Base-by-base conservation (phyloP, 208 protist genomes). In the Lotmaria passim region DNA sequence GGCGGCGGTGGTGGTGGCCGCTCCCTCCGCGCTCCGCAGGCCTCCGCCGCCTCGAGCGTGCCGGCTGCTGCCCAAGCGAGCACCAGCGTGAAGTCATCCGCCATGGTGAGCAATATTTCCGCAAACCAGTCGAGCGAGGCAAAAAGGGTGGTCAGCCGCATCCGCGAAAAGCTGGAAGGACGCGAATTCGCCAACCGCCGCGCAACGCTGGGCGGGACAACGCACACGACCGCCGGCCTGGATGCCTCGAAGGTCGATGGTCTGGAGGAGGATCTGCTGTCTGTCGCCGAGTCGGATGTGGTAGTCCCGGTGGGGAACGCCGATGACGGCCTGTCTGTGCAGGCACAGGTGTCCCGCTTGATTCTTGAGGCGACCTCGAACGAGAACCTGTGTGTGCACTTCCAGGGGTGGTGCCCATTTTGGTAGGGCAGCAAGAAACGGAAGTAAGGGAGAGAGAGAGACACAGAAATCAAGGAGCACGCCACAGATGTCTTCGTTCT, bases 371-470 rank as follows among this genome's bases (percentile, higher is more conserved):
- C 99, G 0, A 99, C 95, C 4, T 98, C 91, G 6, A 91, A 98
- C 56, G 98, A 99, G 67, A 99, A 99, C 82, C 81, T 99, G 30
- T 99, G 98, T 75, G 96, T 99, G 73, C 94, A 94, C 75, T 99
- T 99, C 79, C 83, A 98, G 31, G 99, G 99, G 30, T 99, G 99
- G 99, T 99, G 97, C 79, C 87, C 98, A 10, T 99, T 99, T 46
- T 99, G 98, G 98, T 99, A 85, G 79, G 7, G 10, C 2, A 10
- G 38, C 6, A 8, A 38, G 51, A 17, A n/a, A n/a, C n/a, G n/a
- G n/a, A n/a, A n/a, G n/a, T n/a, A n/a, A n/a, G n/a, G n/a, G n/a
- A n/a, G n/a, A n/a, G n/a, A n/a, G n/a, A n/a, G n/a, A n/a, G n/a
- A n/a, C n/a, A n/a, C n/a, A n/a, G n/a, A n/a, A n/a, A n/a, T n/a